Evolutionary conservation across 805 yeast genomes (phyloP), one percentile per base, ranked within the genome.

Genomic region (Metschnikowia lachancei): DNA sequence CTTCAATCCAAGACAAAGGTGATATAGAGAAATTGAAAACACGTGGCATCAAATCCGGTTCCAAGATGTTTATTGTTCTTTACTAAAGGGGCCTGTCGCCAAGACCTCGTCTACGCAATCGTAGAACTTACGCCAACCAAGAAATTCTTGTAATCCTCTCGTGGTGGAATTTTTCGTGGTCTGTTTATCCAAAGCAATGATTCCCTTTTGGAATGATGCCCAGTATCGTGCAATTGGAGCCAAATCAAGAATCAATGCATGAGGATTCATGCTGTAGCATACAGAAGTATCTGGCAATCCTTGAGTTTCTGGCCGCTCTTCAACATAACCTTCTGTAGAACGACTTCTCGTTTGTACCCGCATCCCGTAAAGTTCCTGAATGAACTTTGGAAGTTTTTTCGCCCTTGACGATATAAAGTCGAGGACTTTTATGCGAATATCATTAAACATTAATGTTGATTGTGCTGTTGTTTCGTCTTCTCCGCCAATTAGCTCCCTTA

Each of bases 1-100:
- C 67, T 83, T 34, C 72, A 69, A 50, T 66, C 78, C 2, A 69
- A 77, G 53, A 76, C 85, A 2, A 75, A 75, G 45, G 67, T 81
- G 43, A 80, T 82, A 36, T 74, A 55, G 38, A 7, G 26, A 8
- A n/a, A 17, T 11, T 7, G 8, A 39, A 17, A 12, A n/a, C 18
- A 13, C 18, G 18, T 19, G 12, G 7, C 12, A 35, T 20, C 26
- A 13, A 13, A 3, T 10, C n/a, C n/a, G 4, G 14, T 12, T 12
- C 31, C n/a, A 22, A 13, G 20, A 13, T 9, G 4, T 26, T 34
- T 41, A 35, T 36, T 13, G 22, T 28, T 24, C 24, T 1, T 33
- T n/a, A 29, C 20, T 14, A 9, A 19, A 20, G 2, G 45, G 7
- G 7, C 39, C 43, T 9, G 63, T 54, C 13, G 48, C 47, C 13